phyloP scores from a whole-genome alignment of 2,329 filamentous ascomycete genomes.

The Nigrospora osmanthi region DNA sequence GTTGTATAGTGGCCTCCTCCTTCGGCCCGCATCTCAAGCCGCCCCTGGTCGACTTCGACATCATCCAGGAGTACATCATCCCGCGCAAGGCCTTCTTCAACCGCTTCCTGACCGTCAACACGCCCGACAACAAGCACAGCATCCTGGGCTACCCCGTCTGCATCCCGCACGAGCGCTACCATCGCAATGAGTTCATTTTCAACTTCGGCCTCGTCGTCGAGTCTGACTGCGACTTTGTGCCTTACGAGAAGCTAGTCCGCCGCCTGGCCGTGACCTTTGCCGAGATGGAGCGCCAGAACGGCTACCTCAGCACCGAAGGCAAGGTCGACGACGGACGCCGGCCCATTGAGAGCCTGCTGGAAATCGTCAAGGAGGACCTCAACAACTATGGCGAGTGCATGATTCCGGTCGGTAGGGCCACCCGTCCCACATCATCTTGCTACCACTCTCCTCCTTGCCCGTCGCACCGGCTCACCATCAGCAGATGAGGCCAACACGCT shows the following conservation, averaged over 20 bases:
- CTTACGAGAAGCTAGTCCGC: conserved; percentile 77
- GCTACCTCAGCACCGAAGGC: conserved; percentile 56
- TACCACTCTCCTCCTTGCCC: neutral
- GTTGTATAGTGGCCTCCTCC: conserved; percentile 46
- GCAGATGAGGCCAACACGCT: conserved; percentile 86
- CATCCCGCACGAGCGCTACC: conserved; percentile 73
- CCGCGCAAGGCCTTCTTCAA: conserved; percentile 94
- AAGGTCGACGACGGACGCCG: conserved; percentile 46
- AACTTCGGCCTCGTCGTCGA: conserved; percentile 87
- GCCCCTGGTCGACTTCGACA: conserved; percentile 76
- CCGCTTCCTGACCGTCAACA: conserved; percentile 74
- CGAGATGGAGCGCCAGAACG: conserved; percentile 85
- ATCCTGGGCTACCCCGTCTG: conserved; percentile 86
- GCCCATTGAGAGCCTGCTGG: conserved; percentile 76
- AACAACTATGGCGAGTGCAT: conserved; percentile 98
- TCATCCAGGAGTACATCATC: conserved; percentile 87
- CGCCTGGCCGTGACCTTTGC: conserved; percentile 81
- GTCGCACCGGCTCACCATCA: conserved; percentile 7
- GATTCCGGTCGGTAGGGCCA: conserved; percentile 76
- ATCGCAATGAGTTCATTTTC: conserved; percentile 96
- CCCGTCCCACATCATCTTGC: conserved; percentile 7
- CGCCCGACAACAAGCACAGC: conserved; percentile 60
- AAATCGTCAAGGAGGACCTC: conserved; percentile 74
- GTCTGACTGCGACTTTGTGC: conserved; percentile 57
- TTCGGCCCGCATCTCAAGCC: conserved; percentile 33